Evolutionary conservation across 371 early-diverging fungal genomes (phyloP).

Genomic region (Mucor mucedo): DNA sequence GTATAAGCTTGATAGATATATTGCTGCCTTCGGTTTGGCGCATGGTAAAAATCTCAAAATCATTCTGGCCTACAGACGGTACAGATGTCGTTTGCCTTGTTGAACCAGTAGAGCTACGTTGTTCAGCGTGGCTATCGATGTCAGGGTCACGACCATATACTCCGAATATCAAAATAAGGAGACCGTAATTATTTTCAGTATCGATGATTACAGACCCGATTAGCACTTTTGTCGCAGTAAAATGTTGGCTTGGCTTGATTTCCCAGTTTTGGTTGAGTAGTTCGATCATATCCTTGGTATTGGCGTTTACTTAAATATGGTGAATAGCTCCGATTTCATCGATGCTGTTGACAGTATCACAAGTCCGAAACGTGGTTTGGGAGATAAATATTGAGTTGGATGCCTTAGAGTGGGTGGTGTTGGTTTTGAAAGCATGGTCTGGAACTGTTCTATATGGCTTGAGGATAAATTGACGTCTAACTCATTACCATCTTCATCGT

Average conservation of each 20-base stretch:
- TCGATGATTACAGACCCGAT: slow-evolving; percentile 15
- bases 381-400: too few relatives aligned
- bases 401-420: background rate
- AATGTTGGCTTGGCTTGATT: slow-evolving; percentile 12
- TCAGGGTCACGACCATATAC: slow-evolving; percentile 20
- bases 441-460: background rate
- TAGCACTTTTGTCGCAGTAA: slow-evolving; percentile 9
- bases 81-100: slow-evolving; percentile 13
- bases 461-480: too few relatives aligned
- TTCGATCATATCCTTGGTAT: slow-evolving; percentile 17
- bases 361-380: too few relatives aligned
- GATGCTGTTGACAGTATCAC: too few relatives aligned
- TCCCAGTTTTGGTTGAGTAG: slow-evolving; percentile 15
- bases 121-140: slow-evolving; percentile 18
- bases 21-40: slow-evolving; percentile 12
- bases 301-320: slow-evolving; percentile 1
- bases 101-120: slow-evolving; percentile 15
- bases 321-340: too few relatives aligned
- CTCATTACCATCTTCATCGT: too few relatives aligned
- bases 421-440: background rate
- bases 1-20: slow-evolving; percentile 7
- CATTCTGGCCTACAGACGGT: slow-evolving; percentile 13
- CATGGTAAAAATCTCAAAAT: slow-evolving; percentile 12
- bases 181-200: slow-evolving; percentile 18
- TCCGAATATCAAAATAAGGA: slow-evolving; percentile 13